A percentile compares a stretch with the other conserved stretches of the same genome.
Evolutionary conservation across 2,329 filamentous ascomycete genomes (phyloP).

Genomic region (Botrytis squamosa): DNA sequence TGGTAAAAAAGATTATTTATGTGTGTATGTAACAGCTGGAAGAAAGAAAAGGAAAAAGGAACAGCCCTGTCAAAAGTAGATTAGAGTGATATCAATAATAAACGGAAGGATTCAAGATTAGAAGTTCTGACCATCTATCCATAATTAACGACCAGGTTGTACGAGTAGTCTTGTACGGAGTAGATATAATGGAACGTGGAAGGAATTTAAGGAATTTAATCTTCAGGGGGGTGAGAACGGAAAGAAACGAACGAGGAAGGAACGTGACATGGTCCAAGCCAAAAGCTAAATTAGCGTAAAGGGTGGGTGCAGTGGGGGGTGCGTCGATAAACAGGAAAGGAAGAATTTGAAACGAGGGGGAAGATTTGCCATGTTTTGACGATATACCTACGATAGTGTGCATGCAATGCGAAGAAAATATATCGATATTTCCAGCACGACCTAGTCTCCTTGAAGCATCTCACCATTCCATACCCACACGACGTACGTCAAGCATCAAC

Average conservation of each 20-base stretch:
- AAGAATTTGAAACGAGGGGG: conserved; percentile 15
- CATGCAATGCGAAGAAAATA: background rate
- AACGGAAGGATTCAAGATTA: background rate
- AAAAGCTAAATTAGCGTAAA: conserved; percentile 3
- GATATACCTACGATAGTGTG: background rate
- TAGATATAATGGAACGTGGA: background rate
- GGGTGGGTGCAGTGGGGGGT: background rate
- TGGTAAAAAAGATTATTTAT: background rate
- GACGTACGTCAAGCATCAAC: conserved; percentile 1
- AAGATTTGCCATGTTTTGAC: conserved; percentile 11
- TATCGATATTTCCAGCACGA: background rate
- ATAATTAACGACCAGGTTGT: background rate
- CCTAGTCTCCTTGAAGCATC: background rate
- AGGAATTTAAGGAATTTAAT: background rate
- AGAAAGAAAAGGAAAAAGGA: background rate
- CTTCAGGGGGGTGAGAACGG: background rate
- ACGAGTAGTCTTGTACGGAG: too few relatives aligned
- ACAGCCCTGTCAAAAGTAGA: background rate
- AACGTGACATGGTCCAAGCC: background rate
- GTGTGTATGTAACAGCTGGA: background rate
- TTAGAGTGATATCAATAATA: background rate
- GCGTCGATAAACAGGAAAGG: conserved; percentile 10
- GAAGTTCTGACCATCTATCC: background rate
- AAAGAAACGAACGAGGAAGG: conserved; percentile 1
- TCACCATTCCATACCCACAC: background rate